These are phyloP conservation scores for Batkoa obscura DNA, from an alignment of 371 early-diverging fungal genomes.

Conservation along the genomic window DNA sequence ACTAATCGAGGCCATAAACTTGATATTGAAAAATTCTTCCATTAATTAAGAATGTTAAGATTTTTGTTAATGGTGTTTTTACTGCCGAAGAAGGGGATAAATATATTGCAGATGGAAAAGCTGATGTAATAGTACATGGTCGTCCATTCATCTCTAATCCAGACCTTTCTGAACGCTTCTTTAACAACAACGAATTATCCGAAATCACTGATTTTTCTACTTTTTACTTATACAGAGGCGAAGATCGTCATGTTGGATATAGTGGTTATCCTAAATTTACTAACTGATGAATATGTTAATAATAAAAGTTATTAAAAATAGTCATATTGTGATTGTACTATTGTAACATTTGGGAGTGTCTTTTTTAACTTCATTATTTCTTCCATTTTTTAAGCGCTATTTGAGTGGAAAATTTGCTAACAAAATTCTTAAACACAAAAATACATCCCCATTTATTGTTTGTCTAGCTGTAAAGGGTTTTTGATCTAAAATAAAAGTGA, in stretches of 20 bases:
- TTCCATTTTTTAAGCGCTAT: too few species aligned
- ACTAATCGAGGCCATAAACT: not conserved
- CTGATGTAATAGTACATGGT: slow-evolving; percentile 10
- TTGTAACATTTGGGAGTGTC: too few species aligned
- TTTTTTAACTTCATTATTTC: too few species aligned
- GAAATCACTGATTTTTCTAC: not conserved
- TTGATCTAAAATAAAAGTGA: too few species aligned
- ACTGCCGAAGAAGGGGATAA: slow-evolving; percentile 28
- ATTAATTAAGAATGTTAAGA: not conserved
- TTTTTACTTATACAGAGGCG: not conserved
- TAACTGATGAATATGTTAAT: too few species aligned
- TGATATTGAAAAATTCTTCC: not conserved
- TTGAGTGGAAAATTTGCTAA: too few species aligned
- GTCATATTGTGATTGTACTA: too few species aligned
- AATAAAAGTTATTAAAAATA: too few species aligned
- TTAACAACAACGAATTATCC: not conserved
- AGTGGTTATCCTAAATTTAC: not conserved
- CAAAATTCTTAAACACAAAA: too few species aligned
- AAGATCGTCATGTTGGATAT: not conserved
- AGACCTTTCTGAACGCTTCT: slow-evolving; percentile 3
- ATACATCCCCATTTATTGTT: too few species aligned
- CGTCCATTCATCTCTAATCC: slow-evolving; percentile 12
- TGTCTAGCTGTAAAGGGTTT: too few species aligned
- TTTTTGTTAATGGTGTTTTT: slow-evolving; percentile 28
- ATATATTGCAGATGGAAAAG: slow-evolving; percentile 7